Evolutionary conservation across 192 early-diverging fungal genomes (phyloP).

Genomic region (Linnemannia exigua): DNA sequence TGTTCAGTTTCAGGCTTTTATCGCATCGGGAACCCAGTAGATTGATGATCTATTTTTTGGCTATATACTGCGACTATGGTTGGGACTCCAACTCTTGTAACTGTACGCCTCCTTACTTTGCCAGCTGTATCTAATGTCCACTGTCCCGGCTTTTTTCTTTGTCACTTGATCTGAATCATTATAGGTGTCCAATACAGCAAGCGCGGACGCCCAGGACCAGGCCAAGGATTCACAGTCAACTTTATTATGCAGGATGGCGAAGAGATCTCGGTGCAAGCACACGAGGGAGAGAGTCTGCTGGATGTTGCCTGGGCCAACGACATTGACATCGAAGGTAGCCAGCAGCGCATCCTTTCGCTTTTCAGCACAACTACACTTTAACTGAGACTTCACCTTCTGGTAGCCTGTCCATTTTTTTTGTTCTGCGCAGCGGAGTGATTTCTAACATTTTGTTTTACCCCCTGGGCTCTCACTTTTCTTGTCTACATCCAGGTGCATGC

Average conservation of each 20-base stretch:
- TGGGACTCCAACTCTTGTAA: background rate
- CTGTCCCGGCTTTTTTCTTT: background rate
- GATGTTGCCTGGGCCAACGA: conserved; percentile 94
- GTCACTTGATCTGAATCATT: background rate
- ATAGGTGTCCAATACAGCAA: conserved; percentile 35
- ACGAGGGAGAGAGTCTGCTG: conserved; percentile 88
- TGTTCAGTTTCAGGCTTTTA: background rate
- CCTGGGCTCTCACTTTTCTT: background rate
- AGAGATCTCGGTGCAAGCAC: conserved; percentile 79
- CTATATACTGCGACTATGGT: background rate
- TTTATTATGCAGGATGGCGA: conserved; percentile 92
- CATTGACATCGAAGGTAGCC: conserved; percentile 91
- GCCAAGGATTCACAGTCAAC: conserved; percentile 67
- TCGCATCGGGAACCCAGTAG: background rate
- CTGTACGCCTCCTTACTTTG: too few species aligned
- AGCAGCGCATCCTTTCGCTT: background rate
- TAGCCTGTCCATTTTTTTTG: background rate
- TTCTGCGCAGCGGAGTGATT: conserved; percentile 1
- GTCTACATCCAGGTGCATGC: conserved; percentile 78
- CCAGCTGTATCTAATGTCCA: background rate
- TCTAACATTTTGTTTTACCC: background rate
- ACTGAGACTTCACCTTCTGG: too few species aligned
- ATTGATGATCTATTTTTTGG: background rate
- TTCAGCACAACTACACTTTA: background rate
- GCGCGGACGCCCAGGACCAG: conserved; percentile 43